These are phyloP conservation scores for Trichophyton verrucosum DNA, from an alignment of 2,329 filamentous ascomycete genomes.

Conservation along the genomic window DNA sequence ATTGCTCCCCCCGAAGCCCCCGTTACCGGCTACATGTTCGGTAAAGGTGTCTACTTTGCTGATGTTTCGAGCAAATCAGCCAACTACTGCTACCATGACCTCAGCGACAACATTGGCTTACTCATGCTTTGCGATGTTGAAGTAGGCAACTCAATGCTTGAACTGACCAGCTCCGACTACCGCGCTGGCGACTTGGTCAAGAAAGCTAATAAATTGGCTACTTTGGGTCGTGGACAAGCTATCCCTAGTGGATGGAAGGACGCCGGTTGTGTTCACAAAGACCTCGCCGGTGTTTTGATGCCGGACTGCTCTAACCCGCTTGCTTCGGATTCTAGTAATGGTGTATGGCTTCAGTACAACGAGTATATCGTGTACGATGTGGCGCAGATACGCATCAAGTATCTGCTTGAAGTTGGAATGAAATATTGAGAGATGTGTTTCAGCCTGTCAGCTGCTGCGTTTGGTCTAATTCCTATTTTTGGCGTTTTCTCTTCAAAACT, in stretches of 20 bases:
- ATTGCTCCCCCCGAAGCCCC: constrained; percentile 72
- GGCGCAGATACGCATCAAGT: constrained; percentile 35
- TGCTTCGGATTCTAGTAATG: neutral
- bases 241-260: constrained; percentile 65
- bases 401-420: constrained; percentile 35
- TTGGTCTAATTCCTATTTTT: neutral
- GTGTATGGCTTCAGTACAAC: constrained; percentile 21
- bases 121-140: constrained; percentile 76
- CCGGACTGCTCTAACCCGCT: constrained; percentile 21
- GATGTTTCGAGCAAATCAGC: constrained; percentile 77
- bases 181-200: constrained; percentile 53
- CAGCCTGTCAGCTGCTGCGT: neutral
- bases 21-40: constrained; percentile 73
- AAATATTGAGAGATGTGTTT: neutral
- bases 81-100: constrained; percentile 54
- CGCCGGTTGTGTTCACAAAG: constrained; percentile 51
- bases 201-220: constrained; percentile 49
- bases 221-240: constrained; percentile 54
- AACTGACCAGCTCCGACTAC: constrained; percentile 47
- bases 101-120: constrained; percentile 57
- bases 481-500: neutral
- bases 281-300: constrained; percentile 57
- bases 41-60: constrained; percentile 78
- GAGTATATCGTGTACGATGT: constrained; percentile 41
- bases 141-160: constrained; percentile 61